Evolutionary conservation across 805 yeast genomes (phyloP), one percentile per base, ranked within the genome.

Genomic region (Starmerella scarabaei): DNA sequence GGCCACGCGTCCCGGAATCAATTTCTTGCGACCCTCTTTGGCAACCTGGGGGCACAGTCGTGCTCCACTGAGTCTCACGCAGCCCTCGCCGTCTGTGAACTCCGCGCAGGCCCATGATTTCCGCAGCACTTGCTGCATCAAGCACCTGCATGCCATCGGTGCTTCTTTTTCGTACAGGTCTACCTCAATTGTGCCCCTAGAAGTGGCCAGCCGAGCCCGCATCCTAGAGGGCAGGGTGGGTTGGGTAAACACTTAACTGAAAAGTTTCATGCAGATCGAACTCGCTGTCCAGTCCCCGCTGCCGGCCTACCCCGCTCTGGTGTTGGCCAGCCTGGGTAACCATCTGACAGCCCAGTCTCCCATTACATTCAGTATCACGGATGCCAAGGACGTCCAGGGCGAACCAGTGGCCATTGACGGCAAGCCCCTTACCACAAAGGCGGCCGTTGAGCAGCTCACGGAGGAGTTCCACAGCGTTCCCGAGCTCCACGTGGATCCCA

Each of bases 231-330:
- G 36, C 26, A 8, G 26, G 5, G 26, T 12, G 33, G 9, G 20
- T 17, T 16, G 14, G 14, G 12, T n/a, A n/a, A n/a, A n/a, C n/a
- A n/a, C n/a, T n/a, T n/a, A 23, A 23, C 9, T 23, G 26, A 17
- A 19, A n/a, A 14, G n/a, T n/a, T 24, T 12, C 6, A 32, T 32
- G 35, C 24, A 32, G 40, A 66, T 86, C 46, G 69, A 76, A 42
- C 63, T 86, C 49, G 94, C 94, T 43, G 84, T 82, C 41, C 86
- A 84, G 67, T 93, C 94, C 4, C 82, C 82, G 16, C 68, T 72
- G 37, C 78, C 82, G 42, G 91, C 88, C 21, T 88, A 83, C 58
- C 72, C 82, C 5, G 74, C 76, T 15, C 63, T 85, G 45, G 75
- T 82, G 52, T 93, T 93, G 32, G 81, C 85, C 32, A 76, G 79